Evolutionary conservation across 495 filamentous ascomycete species (phyloP).

Genomic region (Corynascus novoguineensis): DNA sequence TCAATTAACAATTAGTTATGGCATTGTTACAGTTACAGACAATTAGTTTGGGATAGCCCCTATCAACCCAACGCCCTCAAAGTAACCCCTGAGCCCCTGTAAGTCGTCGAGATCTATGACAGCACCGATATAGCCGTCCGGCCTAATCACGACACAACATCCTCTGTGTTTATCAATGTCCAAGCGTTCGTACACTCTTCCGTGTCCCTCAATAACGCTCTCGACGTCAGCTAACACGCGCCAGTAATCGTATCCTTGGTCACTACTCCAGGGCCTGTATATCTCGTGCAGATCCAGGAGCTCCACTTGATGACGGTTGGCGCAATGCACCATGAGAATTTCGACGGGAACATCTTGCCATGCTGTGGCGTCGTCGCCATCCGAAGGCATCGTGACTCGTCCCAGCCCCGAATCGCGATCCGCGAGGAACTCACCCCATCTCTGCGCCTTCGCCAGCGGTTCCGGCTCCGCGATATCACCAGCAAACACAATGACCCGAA

Average conservation of each 20-base stretch:
- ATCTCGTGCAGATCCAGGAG: slow-evolving; percentile 50
- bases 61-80: slow-evolving; percentile 13
- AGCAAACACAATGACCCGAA: slow-evolving; percentile 18
- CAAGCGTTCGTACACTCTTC: slow-evolving; percentile 55
- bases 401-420: slow-evolving; percentile 3
- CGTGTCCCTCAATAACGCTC: slow-evolving; percentile 53
- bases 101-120: slow-evolving; percentile 45
- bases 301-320: slow-evolving; percentile 42
- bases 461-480: slow-evolving; percentile 4
- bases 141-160: slow-evolving; percentile 45
- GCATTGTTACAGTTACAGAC: too few relatives aligned
- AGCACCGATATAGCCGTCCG: slow-evolving; percentile 61
- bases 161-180: slow-evolving; percentile 56
- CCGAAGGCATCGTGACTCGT: background rate
- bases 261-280: slow-evolving; percentile 51
- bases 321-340: slow-evolving; percentile 54
- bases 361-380: background rate
- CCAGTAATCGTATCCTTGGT: slow-evolving; percentile 56
- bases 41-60: too few relatives aligned
- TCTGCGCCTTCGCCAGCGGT: background rate
- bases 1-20: too few relatives aligned
- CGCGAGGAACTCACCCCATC: slow-evolving; percentile 3
- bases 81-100: slow-evolving; percentile 16
- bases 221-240: slow-evolving; percentile 59
- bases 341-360: slow-evolving; percentile 28